Conservation (phyloP, 2,329 filamentous ascomycete genomes). For the Apiospora pterosperma region DNA sequence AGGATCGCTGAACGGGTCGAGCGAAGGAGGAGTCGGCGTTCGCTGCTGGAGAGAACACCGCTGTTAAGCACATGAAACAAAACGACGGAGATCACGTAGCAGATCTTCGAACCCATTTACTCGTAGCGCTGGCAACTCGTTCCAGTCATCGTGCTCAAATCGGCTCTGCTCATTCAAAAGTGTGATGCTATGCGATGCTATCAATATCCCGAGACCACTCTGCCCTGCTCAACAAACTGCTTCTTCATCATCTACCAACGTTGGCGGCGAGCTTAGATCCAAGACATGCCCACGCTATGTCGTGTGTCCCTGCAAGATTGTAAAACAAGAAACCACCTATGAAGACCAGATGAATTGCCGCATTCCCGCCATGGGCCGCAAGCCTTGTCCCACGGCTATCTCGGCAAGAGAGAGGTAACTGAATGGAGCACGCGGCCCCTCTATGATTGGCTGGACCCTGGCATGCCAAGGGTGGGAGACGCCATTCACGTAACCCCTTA, state of each 20-base stretch:
- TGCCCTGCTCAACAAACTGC: too few species aligned
- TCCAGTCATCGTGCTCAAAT: neutral
- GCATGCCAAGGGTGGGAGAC: neutral
- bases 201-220: too few species aligned
- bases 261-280: too few species aligned
- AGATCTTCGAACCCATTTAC: neutral
- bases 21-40: neutral
- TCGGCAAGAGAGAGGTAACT: neutral
- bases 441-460: neutral
- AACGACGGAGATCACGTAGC: neutral
- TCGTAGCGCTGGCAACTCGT: neutral
- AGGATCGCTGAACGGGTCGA: constrained; percentile 37
- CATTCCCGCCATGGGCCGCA: too few species aligned
- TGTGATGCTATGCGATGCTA: too few species aligned
- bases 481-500: neutral
- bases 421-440: neutral
- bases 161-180: too few species aligned
- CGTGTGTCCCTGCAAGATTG: too few species aligned
- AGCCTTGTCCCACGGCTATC: neutral
- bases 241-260: too few species aligned
- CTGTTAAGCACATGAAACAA: constrained; percentile 16
- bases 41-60: constrained; percentile 26
- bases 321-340: neutral
- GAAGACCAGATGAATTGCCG: neutral
- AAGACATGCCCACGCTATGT: too few species aligned